Evolutionary conservation across 208 protist species (phyloP).

Genomic region (Trichomonas tenax): DNA sequence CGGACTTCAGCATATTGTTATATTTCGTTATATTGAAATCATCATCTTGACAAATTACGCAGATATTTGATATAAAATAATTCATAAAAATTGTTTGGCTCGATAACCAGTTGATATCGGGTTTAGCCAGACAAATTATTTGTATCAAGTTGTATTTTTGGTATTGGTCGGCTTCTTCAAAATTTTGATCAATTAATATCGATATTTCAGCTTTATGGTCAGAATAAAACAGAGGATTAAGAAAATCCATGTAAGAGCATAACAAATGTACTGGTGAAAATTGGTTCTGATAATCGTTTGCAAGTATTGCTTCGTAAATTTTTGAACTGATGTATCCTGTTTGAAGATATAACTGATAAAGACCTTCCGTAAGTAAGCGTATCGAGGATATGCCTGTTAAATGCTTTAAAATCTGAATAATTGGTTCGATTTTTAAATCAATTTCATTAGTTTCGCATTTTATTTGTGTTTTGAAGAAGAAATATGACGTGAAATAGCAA

Average conservation of each 20-base stretch:
- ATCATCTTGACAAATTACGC: neutral
- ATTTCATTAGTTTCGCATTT: neutral
- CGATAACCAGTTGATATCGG: neutral
- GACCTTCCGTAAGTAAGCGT: neutral
- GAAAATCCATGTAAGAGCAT: neutral
- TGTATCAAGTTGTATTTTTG: neutral
- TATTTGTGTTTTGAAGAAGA: neutral
- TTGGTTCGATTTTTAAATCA: neutral
- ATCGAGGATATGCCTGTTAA: neutral
- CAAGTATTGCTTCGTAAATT: neutral
- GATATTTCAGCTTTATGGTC: neutral
- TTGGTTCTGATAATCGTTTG: neutral
- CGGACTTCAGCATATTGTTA: neutral
- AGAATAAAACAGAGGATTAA: neutral
- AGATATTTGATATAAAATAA: neutral
- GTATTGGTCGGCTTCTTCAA: neutral
- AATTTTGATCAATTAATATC: neutral
- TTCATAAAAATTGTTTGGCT: neutral
- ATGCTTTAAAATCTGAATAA: neutral
- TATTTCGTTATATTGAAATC: neutral
- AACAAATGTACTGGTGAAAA: neutral
- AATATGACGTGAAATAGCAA: neutral
- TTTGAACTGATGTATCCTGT: neutral
- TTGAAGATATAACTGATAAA: neutral
- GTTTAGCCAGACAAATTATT: neutral